These are phyloP conservation scores for Skeletonema marinoi DNA, from an alignment of 108 stramenopile genomes.

Conservation along the genomic window DNA sequence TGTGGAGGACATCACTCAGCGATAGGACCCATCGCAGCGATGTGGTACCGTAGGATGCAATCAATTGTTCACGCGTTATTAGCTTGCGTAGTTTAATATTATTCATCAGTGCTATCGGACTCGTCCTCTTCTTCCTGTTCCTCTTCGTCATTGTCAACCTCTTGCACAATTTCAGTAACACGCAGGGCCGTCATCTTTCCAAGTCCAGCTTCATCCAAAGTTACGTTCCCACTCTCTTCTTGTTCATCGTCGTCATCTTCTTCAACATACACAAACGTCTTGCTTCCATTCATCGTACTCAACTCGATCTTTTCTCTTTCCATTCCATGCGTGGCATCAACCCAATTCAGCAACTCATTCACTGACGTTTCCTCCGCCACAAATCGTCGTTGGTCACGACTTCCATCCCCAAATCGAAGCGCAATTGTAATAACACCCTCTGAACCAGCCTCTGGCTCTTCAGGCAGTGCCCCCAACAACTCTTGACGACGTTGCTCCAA, in stretches of 20 bases:
- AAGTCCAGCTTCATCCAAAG: conserved; percentile 64
- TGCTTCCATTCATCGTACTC: conserved; percentile 76
- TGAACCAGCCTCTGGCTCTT: conserved; percentile 53
- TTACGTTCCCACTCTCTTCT: conserved; percentile 21
- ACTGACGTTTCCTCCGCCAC: conserved; percentile 45
- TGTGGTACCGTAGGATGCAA: too few relatives aligned
- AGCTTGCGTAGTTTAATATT: neutral
- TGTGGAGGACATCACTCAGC: too few relatives aligned
- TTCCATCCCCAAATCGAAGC: conserved; percentile 63
- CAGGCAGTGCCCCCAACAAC: conserved; percentile 53
- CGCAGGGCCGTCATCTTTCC: conserved; percentile 70
- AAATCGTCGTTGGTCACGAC: conserved; percentile 60
- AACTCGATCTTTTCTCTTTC: conserved; percentile 76
- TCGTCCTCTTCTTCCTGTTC: conserved; percentile 11
- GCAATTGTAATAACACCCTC: conserved; percentile 64
- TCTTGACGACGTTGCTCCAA: conserved; percentile 53
- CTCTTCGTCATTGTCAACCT: neutral
- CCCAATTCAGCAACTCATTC: conserved; percentile 78
- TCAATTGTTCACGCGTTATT: too few relatives aligned
- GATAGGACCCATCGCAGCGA: too few relatives aligned
- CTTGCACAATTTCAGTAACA: conserved; percentile 47
- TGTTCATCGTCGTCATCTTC: conserved; percentile 17
- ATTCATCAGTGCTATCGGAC: neutral
- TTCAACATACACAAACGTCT: conserved; percentile 65
- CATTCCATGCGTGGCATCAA: conserved; percentile 69